Base-by-base conservation (phyloP, 768 basidiomycete genomes). In the Lenzites betulinus region DNA sequence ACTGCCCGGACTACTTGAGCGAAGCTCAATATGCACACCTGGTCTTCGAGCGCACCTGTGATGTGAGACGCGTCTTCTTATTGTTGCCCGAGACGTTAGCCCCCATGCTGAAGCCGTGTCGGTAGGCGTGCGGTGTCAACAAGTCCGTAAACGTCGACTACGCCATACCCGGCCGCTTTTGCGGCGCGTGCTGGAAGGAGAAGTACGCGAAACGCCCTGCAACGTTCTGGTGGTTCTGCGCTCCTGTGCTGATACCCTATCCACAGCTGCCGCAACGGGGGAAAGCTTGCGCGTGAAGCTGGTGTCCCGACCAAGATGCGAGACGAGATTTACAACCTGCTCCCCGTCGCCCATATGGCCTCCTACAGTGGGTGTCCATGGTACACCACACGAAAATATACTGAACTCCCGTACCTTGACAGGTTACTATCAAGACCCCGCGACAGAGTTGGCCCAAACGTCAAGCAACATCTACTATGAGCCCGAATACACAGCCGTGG, bases 11-110 rank as follows among this genome's bases (percentile, higher is more conserved):
- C 16, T 16, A 59, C 22, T 3, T 63, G n/a, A 63, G 62, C 50
- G 62, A 63, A 30, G 52, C 62, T 2, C 30, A 13, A 8, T 63
- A 59, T 23, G 62, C 58, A 8, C 51, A 41, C n/a, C 49, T 58
- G n/a, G 18, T 59, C 1, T 59, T 54, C 33, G 62, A 63, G 25
- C 57, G 49, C 12, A 23, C 23, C 47, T 63, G 62, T 28, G 36
- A 30, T 7, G 62, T 63, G 30, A 33, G 30, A 33, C 30, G 30
- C 30, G 30, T 33, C 30, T n/a, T 33, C 30, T 33, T 11, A 4
- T 4, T 11, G 11, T 33, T 11, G 6, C 11, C 30, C 30, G 30
- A 11, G 30, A 33, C 30, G 11, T 42, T 4, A 13, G 16, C 41
- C 9, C 15, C 22, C 18, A 7, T n/a, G 15, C 15, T 30, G 16